Percentiles rank a stretch among this genome's conserved stretches.
Conservation (phyloP, 1,139 yeast genomes). For the Scheffersomyces quercinus region DNA sequence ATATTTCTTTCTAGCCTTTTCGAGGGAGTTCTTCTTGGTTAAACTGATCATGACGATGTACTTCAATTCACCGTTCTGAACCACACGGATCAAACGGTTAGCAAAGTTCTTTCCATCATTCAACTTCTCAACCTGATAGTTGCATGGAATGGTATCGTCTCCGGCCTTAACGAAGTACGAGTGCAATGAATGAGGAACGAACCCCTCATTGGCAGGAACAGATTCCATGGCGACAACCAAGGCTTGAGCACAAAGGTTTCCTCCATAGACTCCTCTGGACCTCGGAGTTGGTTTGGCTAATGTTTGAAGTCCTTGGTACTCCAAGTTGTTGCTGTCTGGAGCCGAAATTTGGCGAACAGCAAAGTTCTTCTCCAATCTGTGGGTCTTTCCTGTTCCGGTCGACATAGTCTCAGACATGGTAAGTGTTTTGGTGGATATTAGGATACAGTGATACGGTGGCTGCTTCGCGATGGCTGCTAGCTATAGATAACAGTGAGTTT, state of each 20-base stretch:
- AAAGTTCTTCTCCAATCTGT: constrained; percentile 8
- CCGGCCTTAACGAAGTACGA: constrained; percentile 44
- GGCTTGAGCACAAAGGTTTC: constrained; percentile 44
- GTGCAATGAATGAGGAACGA: constrained; percentile 45
- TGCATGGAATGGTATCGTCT: constrained; percentile 28
- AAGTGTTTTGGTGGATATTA: too few species aligned
- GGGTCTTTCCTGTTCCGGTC: not conserved
- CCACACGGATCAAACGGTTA: constrained; percentile 30
- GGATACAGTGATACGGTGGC: too few species aligned
- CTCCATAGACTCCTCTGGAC: constrained; percentile 46
- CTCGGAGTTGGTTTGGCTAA: constrained; percentile 32
- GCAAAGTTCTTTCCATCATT: constrained; percentile 35
- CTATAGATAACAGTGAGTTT: too few species aligned
- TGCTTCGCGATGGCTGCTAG: too few species aligned
- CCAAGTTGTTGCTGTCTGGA: constrained; percentile 12
- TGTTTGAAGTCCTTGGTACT: constrained; percentile 32
- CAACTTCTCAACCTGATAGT: constrained; percentile 31
- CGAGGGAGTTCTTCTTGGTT: constrained; percentile 29
- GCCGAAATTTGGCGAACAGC: constrained; percentile 10
- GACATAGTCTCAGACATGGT: not conserved
- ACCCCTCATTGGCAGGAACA: constrained; percentile 23
- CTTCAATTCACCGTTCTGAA: constrained; percentile 28
- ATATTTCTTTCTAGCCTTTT: constrained; percentile 13
- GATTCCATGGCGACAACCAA: constrained; percentile 42
- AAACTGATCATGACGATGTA: constrained; percentile 38